Base-by-base conservation (phyloP, 192 early-diverging fungal species). In the Coemansia furcata region DNA sequence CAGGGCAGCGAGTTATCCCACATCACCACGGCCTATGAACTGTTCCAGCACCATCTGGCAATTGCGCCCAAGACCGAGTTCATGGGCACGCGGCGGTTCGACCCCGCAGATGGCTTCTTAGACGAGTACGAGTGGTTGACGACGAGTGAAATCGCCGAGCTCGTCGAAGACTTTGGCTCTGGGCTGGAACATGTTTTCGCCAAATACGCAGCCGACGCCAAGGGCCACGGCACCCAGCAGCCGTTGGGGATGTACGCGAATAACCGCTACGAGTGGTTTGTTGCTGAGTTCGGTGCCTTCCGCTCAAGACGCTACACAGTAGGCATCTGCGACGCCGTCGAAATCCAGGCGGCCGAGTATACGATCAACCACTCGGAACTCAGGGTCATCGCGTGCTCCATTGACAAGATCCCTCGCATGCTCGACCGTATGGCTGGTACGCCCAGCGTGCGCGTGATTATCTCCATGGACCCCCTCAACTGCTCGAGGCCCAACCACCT, bases 311-410 rank as follows among this genome's bases (percentile, higher is more conserved):
- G 86, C 10, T 82, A 80, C 63, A 75, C 82, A 1, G 91, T 94
- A 4, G 88, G 93, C 3, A 74, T 97, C 21, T 90, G 90, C 69
- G 94, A 96, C 67, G 87, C 88, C 6, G 77, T 91, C 3, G 92
- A 90, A 49, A 80, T 87, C 2, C 88, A 91, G 8, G 80, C 86
- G 2, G 84, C 93, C 54, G 85, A 90, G 77, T 90, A 86, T 49
- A 90, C 91, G 30, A 74, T 95, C 4, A 93, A 91, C 73, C 88
- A 94, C 46, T 75, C 92, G 7, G 92, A 93, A 15, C 74, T 89
- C 47, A 76, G 84, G 3, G 72, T 88, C 14, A 58, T 92, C 2
- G 82, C 91, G 10, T 87, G 88, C 32, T 87, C 89, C 6, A 37
- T 84, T 52, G 92, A 96, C 72, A 95, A 89, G 68, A 77, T 89